Evolutionary conservation across 139 green algal species (phyloP).

Genomic region (Diplosphaera chodatii): DNA sequence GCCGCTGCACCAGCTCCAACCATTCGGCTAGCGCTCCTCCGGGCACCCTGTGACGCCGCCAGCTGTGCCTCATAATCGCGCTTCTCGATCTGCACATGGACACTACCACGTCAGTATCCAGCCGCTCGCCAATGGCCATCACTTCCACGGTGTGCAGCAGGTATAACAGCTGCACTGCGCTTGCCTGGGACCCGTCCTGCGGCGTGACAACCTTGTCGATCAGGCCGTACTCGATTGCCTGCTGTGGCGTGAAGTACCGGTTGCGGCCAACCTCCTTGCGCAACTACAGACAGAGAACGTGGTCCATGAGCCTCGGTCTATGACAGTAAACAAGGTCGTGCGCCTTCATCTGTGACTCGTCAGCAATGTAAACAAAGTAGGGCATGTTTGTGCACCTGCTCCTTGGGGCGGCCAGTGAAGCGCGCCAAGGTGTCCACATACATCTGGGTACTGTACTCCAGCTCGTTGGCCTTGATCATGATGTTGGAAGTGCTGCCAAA

Average conservation of each 20-base stretch:
- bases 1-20: not conserved
- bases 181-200: conserved; percentile 14
- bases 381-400: no score
- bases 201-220: conserved; percentile 79
- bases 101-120: no score
- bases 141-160: no score
- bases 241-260: conserved; percentile 64
- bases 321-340: no score
- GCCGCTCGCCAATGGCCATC: no score
- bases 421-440: conserved; percentile 52
- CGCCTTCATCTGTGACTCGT: no score
- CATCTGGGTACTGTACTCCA: conserved; percentile 62
- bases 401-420: conserved; percentile 58
- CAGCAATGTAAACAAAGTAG: no score
- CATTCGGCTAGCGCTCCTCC: not conserved
- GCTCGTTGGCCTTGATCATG: conserved; percentile 83
- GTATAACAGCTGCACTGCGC: not conserved
- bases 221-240: conserved; percentile 87
- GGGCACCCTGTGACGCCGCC: no score
- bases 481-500: conserved; percentile 58
- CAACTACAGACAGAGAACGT: no score
- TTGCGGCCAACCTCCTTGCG: conserved; percentile 42
- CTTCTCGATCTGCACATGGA: not conserved
- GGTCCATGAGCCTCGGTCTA: no score
- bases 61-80: not conserved